Conservation (phyloP, 176 grass and related monocot species). For the Hordeum vulgare region DNA sequence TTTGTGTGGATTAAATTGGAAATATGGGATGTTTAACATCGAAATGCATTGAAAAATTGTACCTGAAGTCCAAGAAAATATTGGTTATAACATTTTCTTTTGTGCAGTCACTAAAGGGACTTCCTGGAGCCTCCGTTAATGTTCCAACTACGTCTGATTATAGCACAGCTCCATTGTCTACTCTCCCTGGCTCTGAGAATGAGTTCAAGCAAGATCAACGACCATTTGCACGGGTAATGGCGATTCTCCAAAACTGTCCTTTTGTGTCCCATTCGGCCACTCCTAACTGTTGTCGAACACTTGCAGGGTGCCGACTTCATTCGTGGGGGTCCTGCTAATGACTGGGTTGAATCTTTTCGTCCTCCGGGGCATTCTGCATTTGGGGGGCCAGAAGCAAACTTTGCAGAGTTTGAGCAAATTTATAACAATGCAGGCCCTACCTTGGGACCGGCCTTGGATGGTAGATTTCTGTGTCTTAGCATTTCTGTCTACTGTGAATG, state of each 20-base stretch:
- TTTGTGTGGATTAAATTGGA: neutral
- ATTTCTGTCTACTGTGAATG: neutral
- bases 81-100: slow-evolving; percentile 19
- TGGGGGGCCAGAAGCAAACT: slow-evolving; percentile 27
- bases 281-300: slow-evolving; percentile 25
- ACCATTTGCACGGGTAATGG: slow-evolving; percentile 43
- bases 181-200: slow-evolving; percentile 78
- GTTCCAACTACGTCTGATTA: slow-evolving; percentile 62
- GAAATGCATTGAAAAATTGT: neutral
- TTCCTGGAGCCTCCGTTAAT: slow-evolving; percentile 62
- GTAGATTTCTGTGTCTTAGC: slow-evolving; percentile 31
- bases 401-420: slow-evolving; percentile 72
- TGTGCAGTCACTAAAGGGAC: slow-evolving; percentile 69
- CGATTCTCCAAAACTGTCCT: neutral
- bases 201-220: slow-evolving; percentile 69
- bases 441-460: slow-evolving; percentile 52
- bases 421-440: slow-evolving; percentile 40
- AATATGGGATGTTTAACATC: neutral
- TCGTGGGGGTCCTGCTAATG: slow-evolving; percentile 48
- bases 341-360: slow-evolving; percentile 70
- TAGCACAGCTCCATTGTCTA: slow-evolving; percentile 53
- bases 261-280: slow-evolving; percentile 11
- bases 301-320: slow-evolving; percentile 59
- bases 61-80: neutral
- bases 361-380: slow-evolving; percentile 43